Conservation (phyloP, 768 basidiomycete species). For the Brasilioporus rufonigricans region DNA sequence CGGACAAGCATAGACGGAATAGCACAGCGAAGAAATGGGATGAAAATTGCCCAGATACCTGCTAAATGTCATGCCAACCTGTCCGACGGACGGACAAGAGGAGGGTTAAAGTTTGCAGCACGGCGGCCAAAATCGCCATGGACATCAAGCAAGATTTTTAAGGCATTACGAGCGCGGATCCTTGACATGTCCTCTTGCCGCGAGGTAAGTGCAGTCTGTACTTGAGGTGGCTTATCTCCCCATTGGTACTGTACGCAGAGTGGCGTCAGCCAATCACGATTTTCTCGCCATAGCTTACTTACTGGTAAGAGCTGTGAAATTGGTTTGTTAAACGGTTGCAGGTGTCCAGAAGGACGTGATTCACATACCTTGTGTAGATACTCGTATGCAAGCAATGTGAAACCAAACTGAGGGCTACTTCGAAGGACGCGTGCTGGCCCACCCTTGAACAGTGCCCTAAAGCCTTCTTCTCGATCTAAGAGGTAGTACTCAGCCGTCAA, state of each 20-base stretch:
- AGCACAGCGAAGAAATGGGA: not conserved
- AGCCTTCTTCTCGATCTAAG: constrained; percentile 89
- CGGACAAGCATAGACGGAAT: constrained; percentile 11
- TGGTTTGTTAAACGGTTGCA: not conserved
- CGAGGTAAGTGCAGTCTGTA: constrained; percentile 68
- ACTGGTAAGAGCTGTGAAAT: constrained; percentile 32
- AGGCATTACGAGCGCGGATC: constrained; percentile 89
- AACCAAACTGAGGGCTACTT: constrained; percentile 93
- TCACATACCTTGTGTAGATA: constrained; percentile 60
- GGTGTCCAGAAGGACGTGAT: not conserved
- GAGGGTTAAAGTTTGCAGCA: constrained; percentile 37
- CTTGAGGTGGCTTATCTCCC: constrained; percentile 62
- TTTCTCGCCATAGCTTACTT: constrained; percentile 10
- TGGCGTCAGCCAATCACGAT: constrained; percentile 1
- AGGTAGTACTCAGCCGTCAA: not conserved
- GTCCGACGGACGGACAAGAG: constrained; percentile 20
- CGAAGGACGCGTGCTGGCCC: constrained; percentile 85
- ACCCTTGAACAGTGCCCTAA: constrained; percentile 87
- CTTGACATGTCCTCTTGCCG: constrained; percentile 81
- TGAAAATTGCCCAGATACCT: not conserved
- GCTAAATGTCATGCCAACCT: constrained; percentile 17
- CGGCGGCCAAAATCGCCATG: constrained; percentile 84
- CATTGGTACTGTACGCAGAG: constrained; percentile 67
- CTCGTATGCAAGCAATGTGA: constrained; percentile 82
- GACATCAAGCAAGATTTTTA: constrained; percentile 87